Evolutionary conservation across 495 filamentous ascomycete species (phyloP), one percentile per base, ranked within the genome.

Genomic region (Penicillium psychrofluorescens): DNA sequence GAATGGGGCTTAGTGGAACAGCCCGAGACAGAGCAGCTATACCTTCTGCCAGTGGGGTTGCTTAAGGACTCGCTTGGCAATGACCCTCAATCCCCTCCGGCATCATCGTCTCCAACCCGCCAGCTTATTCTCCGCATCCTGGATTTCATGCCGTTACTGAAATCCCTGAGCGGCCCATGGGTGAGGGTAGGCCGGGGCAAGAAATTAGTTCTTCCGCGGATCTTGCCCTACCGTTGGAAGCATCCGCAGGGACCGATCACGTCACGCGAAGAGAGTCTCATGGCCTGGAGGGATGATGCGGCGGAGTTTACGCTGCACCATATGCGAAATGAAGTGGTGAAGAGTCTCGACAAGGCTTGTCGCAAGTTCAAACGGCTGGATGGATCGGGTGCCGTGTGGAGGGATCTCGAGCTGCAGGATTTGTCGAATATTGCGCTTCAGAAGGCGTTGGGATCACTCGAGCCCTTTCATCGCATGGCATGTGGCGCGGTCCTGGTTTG

Each of bases 261-360:
- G 9, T 5, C 44, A 8, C 36, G 43, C 1, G 55, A 69, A 9
- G 44, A 64, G 11, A 45, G 49, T 9, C 44, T 59, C 6, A 30
- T 77, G 11, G 53, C 75, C 4, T 91, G 84, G 84, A 76, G 83
- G 11, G 33, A 67, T 30, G 83, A 90, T 51, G 88, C 89, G 81
- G 71, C 75, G n/a, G 57, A 60, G 0, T 76, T 83, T 36, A 45
- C 88, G 3, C 62, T 84, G 0, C 58, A 64, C 7, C 41, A 72
- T 29, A 70, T 86, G 67, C 67, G 79, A 3, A 53, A 61, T 11
- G 58, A 70, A 2, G 64, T 77, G 9, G 44, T 71, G 1, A 70
- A 76, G 42, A 43, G 48, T 10, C 41, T 80, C 30, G 45, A 58
- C 34, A 52, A 55, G 40, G 52, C 43, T 22, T 64, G 46, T 34